Conservation (phyloP, 139 green algal genomes). For the Chlorella sorokiniana region DNA sequence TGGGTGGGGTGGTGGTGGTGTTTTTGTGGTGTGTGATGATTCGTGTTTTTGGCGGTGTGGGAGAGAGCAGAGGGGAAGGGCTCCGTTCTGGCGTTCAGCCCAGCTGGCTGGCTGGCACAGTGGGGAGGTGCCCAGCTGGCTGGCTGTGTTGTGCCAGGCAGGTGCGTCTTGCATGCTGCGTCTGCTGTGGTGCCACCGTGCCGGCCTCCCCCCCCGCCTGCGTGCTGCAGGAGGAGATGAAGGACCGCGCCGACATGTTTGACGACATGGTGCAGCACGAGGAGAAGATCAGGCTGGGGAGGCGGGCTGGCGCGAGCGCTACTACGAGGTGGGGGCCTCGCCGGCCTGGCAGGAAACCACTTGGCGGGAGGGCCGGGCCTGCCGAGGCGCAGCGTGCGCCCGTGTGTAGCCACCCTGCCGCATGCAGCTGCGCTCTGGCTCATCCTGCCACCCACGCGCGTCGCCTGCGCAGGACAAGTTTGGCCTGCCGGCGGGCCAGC, state of each 20-base stretch:
- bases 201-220: not conserved
- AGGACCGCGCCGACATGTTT: constrained; percentile 82
- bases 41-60: too few species aligned
- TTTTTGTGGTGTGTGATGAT: too few species aligned
- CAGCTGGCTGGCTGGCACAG: too few species aligned
- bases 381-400: too few species aligned
- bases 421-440: not conserved
- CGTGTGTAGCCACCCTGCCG: not conserved
- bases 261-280: constrained; percentile 85
- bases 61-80: too few species aligned
- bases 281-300: constrained; percentile 84
- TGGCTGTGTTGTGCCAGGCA: too few species aligned
- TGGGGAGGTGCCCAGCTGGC: too few species aligned
- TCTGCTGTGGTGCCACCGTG: not conserved
- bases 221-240: constrained; percentile 68
- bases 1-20: not conserved
- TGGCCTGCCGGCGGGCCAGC: constrained; percentile 27
- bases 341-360: not conserved
- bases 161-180: too few species aligned
- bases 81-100: too few species aligned
- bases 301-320: constrained; percentile 90
- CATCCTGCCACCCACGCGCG: not conserved
- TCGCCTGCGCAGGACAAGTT: constrained; percentile 60
- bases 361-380: too few species aligned
- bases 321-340: constrained; percentile 66